Evolutionary conservation across 225 moss, liverwort and hornwort genomes (phyloP).

Genomic region (Ulota crispa): DNA sequence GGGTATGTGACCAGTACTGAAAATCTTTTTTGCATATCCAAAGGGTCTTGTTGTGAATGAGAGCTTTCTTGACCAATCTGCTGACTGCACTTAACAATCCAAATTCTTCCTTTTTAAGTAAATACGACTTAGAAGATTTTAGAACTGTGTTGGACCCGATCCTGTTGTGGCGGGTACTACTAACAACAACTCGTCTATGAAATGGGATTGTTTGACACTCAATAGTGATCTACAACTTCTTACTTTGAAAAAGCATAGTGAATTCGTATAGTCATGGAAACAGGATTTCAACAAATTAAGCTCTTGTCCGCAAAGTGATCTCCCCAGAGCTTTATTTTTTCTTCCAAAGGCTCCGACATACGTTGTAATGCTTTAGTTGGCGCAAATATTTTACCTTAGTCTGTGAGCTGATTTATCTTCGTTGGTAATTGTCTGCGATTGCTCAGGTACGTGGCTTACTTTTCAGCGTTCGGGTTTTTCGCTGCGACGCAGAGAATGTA

Average conservation of each 20-base stretch:
- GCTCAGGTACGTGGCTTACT: slow-evolving; percentile 61
- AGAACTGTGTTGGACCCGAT: background rate
- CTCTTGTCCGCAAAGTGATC: background rate
- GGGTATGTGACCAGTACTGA: slow-evolving; percentile 34
- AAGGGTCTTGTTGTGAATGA: background rate
- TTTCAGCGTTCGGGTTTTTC: slow-evolving; percentile 60
- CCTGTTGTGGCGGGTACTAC: background rate
- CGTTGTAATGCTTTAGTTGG: too few relatives aligned
- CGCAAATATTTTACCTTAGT: background rate
- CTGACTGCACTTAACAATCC: background rate
- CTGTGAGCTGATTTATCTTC: background rate
- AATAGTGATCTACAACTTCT: background rate
- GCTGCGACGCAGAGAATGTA: slow-evolving; percentile 36
- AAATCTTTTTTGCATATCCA: background rate
- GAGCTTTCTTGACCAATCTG: background rate
- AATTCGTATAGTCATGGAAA: too few relatives aligned
- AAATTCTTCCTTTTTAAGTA: background rate
- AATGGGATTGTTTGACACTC: background rate
- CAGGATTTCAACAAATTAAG: background rate
- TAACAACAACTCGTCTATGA: background rate
- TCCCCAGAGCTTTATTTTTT: background rate
- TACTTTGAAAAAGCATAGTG: background rate
- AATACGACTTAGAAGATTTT: background rate
- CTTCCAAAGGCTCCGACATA: background rate
- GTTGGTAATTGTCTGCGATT: background rate